Conservation (phyloP, 352 stramenopile genomes). For the Paralagenidium karlingii region DNA sequence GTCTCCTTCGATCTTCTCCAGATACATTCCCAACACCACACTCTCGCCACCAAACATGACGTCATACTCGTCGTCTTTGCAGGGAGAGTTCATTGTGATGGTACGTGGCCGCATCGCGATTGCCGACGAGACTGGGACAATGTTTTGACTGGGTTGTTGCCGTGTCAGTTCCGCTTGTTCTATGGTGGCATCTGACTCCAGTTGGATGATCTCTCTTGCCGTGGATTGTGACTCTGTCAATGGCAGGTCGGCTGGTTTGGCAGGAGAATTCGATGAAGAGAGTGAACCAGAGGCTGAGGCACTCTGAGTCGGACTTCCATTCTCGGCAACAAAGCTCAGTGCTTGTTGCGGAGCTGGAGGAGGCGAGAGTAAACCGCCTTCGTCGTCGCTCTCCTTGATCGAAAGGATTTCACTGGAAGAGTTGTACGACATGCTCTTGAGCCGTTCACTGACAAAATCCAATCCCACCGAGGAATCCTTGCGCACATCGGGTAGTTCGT, state of each 20-base stretch:
- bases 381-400: background rate
- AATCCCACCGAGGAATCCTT: slow-evolving; percentile 64
- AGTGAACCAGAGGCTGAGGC: no score
- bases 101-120: slow-evolving; percentile 74
- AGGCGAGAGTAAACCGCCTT: background rate
- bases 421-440: background rate
- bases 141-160: slow-evolving; percentile 54
- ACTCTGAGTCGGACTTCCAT: background rate
- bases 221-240: background rate
- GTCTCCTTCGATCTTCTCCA: slow-evolving; percentile 62
- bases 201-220: slow-evolving; percentile 8
- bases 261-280: background rate
- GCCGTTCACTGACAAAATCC: background rate
- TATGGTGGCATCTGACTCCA: slow-evolving; percentile 23
- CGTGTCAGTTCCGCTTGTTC: slow-evolving; percentile 28
- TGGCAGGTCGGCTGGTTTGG: no score
- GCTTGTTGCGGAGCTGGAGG: background rate
- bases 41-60: slow-evolving; percentile 56
- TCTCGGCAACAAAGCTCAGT: no score
- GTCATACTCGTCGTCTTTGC: slow-evolving; percentile 54
- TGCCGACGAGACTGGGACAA: slow-evolving; percentile 52
- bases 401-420: background rate
- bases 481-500: slow-evolving; percentile 66
- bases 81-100: slow-evolving; percentile 48
- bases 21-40: slow-evolving; percentile 65